Evolutionary conservation across 495 filamentous ascomycete genomes (phyloP), one percentile per base, ranked within the genome.

Genomic region (Podospora tetraspora): DNA sequence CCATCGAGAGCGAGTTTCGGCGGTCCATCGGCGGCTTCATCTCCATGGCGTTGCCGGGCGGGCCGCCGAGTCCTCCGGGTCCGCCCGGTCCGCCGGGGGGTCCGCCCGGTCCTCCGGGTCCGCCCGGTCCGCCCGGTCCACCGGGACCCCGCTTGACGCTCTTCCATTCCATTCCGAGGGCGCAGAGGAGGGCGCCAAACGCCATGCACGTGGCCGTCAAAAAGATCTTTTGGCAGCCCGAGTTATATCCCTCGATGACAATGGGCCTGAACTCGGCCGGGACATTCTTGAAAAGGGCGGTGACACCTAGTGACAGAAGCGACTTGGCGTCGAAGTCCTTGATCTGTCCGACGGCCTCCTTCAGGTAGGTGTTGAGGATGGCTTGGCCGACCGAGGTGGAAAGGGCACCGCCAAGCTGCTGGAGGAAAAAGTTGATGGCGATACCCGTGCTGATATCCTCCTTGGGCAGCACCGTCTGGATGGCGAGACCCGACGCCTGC

Each of bases 321-420:
- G 64, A 60, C n/a, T 73, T 66, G 2, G 86, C 74, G 32, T 83
- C 70, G 10, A 90, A 75, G 0, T 76, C 79, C 0, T 82, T 81
- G 3, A 87, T 77, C 21, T 75, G 72, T 0, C 67, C 32, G 2
- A 90, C 75, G 32, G 82, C 80, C 0, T 76, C 70, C 16, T 85
- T 83, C 25, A 91, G 79, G 6, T 84, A 76, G 67, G 88, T 90
- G 69, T 81, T 85, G 68, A 91, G 83, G 29, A 91, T 81, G 24
- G 85, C 85, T 73, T 91, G 86, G 0, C 84, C 89, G 22, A 91
- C 82, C 0, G 87, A 84, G 4, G 87, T 83, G 69, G 91, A 91
- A 9, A 93, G 73, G 10, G 88, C 86, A 59, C 87, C 88, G 11
- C 89, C 89, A 4, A 93, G 76, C 52, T 85, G 84, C 76, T 92